Percentiles rank a stretch among this genome's conserved stretches.
Conservation (phyloP, 768 basidiomycete species). For the Multifurca ochricompacta region DNA sequence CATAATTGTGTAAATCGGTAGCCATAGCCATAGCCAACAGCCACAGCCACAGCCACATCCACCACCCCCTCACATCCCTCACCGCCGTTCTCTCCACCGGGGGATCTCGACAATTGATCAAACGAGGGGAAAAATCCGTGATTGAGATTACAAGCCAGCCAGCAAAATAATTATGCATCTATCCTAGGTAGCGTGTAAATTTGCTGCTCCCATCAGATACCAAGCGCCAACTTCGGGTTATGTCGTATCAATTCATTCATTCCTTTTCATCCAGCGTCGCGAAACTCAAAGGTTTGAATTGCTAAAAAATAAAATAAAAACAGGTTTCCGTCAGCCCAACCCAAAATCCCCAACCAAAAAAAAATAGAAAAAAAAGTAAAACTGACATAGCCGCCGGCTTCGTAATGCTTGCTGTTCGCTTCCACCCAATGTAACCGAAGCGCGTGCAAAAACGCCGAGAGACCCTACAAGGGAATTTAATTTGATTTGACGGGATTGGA, state of each 20-base stretch:
- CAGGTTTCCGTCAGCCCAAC: conserved; percentile 24
- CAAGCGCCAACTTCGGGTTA: not conserved
- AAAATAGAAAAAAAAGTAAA: not conserved
- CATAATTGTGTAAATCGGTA: not conserved
- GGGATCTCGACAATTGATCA: too few relatives aligned
- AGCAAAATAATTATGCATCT: too few relatives aligned
- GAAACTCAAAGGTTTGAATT: conserved; percentile 43
- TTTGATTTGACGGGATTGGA: conserved; percentile 11
- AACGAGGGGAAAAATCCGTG: too few relatives aligned
- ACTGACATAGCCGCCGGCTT: conserved; percentile 84
- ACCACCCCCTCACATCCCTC: too few relatives aligned
- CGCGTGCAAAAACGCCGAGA: conserved; percentile 94
- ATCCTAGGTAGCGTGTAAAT: too few relatives aligned
- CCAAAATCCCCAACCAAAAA: not conserved
- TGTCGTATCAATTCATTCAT: not conserved
- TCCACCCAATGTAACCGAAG: conserved; percentile 98
- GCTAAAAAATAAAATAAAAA: conserved; percentile 31
- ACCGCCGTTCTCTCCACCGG: too few relatives aligned
- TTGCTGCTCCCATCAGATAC: too few relatives aligned
- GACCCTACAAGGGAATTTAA: conserved; percentile 55
- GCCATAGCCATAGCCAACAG: too few relatives aligned
- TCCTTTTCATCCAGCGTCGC: conserved; percentile 35
- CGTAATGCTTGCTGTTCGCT: conserved; percentile 93
- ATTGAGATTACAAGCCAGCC: too few relatives aligned
- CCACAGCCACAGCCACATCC: too few relatives aligned